Percentiles rank a stretch among this genome's conserved stretches.
These are phyloP conservation scores for Quercus mongolica DNA, from an alignment of 306 rosid species.

Conservation along the genomic window DNA sequence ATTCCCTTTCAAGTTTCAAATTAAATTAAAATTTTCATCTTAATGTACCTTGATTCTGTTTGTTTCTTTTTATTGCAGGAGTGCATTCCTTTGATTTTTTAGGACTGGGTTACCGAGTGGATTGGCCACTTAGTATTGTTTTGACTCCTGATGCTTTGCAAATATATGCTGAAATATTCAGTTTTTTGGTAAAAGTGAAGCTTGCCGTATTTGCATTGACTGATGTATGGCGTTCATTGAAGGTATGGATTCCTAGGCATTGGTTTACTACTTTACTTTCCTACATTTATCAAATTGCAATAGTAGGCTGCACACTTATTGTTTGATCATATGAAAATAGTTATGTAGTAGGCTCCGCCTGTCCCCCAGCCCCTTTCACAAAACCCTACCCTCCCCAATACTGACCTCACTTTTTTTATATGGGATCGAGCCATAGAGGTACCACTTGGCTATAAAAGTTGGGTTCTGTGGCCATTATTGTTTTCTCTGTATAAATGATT, in stretches of 20 bases:
- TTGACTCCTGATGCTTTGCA: conserved; percentile 74
- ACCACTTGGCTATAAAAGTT: not conserved
- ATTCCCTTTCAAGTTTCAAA: conserved; percentile 16
- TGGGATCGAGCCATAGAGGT: not conserved
- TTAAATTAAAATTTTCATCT: not conserved
- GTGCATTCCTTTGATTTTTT: conserved; percentile 87
- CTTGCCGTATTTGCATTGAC: conserved; percentile 78
- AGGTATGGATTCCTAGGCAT: conserved; percentile 52
- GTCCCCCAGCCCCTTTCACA: not conserved
- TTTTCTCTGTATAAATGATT: not conserved
- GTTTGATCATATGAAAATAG: not conserved
- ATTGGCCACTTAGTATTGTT: conserved; percentile 88
- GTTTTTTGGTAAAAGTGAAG: conserved; percentile 93
- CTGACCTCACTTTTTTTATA: not conserved
- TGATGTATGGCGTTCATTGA: conserved; percentile 78
- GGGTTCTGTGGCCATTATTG: not conserved
- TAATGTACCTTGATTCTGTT: not conserved
- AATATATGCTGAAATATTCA: conserved; percentile 86
- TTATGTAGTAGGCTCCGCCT: not conserved
- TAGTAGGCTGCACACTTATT: not conserved
- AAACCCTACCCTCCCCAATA: not conserved
- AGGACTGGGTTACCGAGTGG: conserved; percentile 88
- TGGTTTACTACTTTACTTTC: not conserved
- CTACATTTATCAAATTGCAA: not conserved
- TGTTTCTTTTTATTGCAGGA: conserved; percentile 45